Evolutionary conservation across 306 rosid species (phyloP), one percentile per base, ranked within the genome.

Genomic region (Rosa multiflora): DNA sequence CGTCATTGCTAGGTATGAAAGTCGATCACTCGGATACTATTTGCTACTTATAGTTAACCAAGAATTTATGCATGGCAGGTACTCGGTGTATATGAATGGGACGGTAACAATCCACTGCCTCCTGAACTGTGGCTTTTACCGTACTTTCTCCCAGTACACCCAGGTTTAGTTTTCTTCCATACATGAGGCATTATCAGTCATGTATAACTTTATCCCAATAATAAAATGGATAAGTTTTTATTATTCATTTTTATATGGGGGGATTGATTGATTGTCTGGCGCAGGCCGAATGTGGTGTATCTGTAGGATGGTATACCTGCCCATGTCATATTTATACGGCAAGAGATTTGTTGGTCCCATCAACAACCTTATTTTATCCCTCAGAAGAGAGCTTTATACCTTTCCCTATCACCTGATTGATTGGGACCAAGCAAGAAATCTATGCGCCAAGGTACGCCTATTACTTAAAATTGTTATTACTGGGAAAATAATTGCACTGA

Each of bases 241-340:
- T 32, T 32, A 32, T 32, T 32, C 37, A 32, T 32, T 32, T 32
- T 32, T 32, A 32, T 32, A 32, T 32, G 37, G 37, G 37, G 37
- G 37, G 37, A 32, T 32, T 32, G 37, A 32, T 32, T 43, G 32
- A 56, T n/a, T 5, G 18, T 49, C 35, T 43, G 59, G 47, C 32
- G 77, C 56, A 89, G 97, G 96, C 67, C 83, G 90, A 67, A 87
- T 91, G 97, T 91, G 97, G 97, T 93, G 94, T 81, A 93, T 88
- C 70, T 51, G 88, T 59, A 76, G 97, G 61, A 74, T 83, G 83
- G 92, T 91, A 29, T 91, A 89, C 68, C 82, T 93, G 47, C 85
- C 94, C 0, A 89, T 91, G 96, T 93, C 96, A 7, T 93, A 91
- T 69, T 79, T 93, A 21, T 93, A 88, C 1, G 94, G 90, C 6